These are phyloP conservation scores for Cyanodermella asteris DNA, from an alignment of 2,329 filamentous ascomycete genomes.

Conservation along the genomic window DNA sequence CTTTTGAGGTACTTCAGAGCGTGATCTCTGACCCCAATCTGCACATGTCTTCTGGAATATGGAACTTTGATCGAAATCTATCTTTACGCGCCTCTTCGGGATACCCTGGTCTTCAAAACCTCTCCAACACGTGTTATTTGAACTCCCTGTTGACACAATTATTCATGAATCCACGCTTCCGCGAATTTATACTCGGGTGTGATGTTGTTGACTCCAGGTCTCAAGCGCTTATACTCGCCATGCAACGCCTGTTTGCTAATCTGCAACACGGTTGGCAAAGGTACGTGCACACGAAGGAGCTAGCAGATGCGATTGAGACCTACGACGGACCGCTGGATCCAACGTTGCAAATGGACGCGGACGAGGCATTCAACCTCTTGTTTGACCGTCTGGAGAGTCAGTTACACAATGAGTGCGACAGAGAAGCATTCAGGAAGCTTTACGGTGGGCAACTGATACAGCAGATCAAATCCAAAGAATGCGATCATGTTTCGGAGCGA, in stretches of 20 bases:
- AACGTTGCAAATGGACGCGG: conserved; percentile 86
- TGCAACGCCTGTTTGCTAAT: conserved; percentile 59
- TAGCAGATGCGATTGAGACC: conserved; percentile 57
- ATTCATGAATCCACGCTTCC: conserved; percentile 84
- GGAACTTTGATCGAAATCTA: conserved; percentile 41
- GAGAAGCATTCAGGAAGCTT: conserved; percentile 54
- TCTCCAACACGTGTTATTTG: conserved; percentile 92
- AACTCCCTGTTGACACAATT: conserved; percentile 88
- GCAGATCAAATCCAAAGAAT: conserved; percentile 89
- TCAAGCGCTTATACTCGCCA: conserved; percentile 51
- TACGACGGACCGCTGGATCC: conserved; percentile 67
- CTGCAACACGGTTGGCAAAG: conserved; percentile 68
- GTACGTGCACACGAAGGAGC: conserved; percentile 47
- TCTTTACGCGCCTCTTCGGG: conserved; percentile 56
- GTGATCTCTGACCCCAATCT: too few relatives aligned
- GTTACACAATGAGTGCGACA: conserved; percentile 44
- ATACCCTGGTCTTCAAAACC: conserved; percentile 74
- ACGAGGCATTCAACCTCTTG: conserved; percentile 88
- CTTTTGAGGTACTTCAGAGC: too few relatives aligned
- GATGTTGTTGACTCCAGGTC: conserved; percentile 32
- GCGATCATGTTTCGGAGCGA: conserved; percentile 75
- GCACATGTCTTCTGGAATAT: too few relatives aligned
- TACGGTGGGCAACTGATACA: conserved; percentile 85
- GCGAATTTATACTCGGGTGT: conserved; percentile 57
- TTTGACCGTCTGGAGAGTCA: conserved; percentile 83